These are phyloP conservation scores for Phytophthora palmivora DNA, from an alignment of 352 stramenopile genomes.

Conservation along the genomic window DNA sequence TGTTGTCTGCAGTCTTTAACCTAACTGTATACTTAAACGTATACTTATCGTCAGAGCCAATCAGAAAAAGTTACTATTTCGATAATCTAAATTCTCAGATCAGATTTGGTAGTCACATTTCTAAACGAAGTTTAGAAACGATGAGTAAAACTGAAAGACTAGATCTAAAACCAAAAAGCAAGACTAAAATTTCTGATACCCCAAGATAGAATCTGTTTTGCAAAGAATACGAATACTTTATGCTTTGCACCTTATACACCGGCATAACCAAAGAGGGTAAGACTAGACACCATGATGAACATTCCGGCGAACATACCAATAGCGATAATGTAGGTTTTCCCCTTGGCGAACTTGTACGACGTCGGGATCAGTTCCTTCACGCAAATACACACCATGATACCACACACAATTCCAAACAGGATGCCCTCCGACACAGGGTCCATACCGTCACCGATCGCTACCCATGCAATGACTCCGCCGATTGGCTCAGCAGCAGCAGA, in stretches of 20 bases:
- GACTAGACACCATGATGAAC: slow-evolving; percentile 87
- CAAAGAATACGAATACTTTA: too few species aligned
- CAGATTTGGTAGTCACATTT: too few species aligned
- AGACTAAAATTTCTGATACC: too few species aligned
- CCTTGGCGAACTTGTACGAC: slow-evolving; percentile 86
- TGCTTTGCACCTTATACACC: too few species aligned
- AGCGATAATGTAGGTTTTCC: slow-evolving; percentile 81
- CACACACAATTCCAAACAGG: slow-evolving; percentile 92
- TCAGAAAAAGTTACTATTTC: too few species aligned
- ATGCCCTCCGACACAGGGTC: slow-evolving; percentile 67
- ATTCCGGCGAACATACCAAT: slow-evolving; percentile 84
- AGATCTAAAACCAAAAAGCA: too few species aligned
- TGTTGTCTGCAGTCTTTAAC: too few species aligned
- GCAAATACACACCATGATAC: slow-evolving; percentile 96
- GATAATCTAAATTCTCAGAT: too few species aligned
- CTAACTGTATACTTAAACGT: slow-evolving; percentile 39
- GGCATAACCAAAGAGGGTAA: slow-evolving; percentile 87
- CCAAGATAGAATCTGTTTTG: too few species aligned
- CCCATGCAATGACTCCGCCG: slow-evolving; percentile 89
- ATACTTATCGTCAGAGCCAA: too few species aligned
- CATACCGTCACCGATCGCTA: slow-evolving; percentile 70
- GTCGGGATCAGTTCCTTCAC: slow-evolving; percentile 92
- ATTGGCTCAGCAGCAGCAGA: slow-evolving; percentile 90
- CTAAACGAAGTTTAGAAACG: too few species aligned
- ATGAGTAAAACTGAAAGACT: too few species aligned